These are phyloP conservation scores for Penicillium frequentans DNA, from an alignment of 2,329 filamentous ascomycete species.

Conservation along the genomic window DNA sequence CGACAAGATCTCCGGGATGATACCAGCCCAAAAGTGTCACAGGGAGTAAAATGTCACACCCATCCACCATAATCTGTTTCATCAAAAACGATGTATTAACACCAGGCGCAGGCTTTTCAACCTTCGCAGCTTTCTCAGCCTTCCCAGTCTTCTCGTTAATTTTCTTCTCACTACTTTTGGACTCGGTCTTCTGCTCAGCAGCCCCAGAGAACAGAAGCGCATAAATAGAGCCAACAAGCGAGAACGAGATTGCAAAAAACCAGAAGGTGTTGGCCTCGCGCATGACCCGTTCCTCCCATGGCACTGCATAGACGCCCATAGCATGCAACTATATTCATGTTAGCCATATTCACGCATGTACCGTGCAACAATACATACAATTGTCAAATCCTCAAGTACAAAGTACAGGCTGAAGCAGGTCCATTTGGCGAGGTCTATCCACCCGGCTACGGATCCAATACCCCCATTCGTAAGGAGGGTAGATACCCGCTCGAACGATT, in stretches of 20 bases:
- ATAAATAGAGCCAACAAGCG: slow-evolving; percentile 40
- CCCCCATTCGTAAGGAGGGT: slow-evolving; percentile 36
- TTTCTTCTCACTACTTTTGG: slow-evolving; percentile 19
- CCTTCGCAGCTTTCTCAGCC: slow-evolving; percentile 27
- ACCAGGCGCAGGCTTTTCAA: slow-evolving; percentile 11
- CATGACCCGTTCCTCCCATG: slow-evolving; percentile 50
- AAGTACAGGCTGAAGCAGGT: slow-evolving; percentile 67
- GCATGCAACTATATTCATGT: slow-evolving; percentile 38
- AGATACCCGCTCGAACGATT: slow-evolving; percentile 57
- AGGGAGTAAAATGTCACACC: slow-evolving; percentile 64
- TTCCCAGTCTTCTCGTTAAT: slow-evolving; percentile 17
- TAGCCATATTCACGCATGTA: not conserved
- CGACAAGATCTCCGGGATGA: slow-evolving; percentile 49
- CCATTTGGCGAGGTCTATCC: slow-evolving; percentile 57
- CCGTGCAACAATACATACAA: slow-evolving; percentile 49
- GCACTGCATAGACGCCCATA: slow-evolving; percentile 51
- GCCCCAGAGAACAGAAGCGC: slow-evolving; percentile 18
- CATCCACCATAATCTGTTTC: slow-evolving; percentile 56
- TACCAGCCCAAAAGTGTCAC: slow-evolving; percentile 63
- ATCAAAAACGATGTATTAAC: slow-evolving; percentile 31
- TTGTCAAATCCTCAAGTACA: slow-evolving; percentile 64
- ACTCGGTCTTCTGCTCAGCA: not conserved
- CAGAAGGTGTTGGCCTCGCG: slow-evolving; percentile 68
- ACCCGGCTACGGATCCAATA: slow-evolving; percentile 18
- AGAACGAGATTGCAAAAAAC: slow-evolving; percentile 62